phyloP scores from a whole-genome alignment of 164 flowering plant genomes.

The Nelumbo lutea region DNA sequence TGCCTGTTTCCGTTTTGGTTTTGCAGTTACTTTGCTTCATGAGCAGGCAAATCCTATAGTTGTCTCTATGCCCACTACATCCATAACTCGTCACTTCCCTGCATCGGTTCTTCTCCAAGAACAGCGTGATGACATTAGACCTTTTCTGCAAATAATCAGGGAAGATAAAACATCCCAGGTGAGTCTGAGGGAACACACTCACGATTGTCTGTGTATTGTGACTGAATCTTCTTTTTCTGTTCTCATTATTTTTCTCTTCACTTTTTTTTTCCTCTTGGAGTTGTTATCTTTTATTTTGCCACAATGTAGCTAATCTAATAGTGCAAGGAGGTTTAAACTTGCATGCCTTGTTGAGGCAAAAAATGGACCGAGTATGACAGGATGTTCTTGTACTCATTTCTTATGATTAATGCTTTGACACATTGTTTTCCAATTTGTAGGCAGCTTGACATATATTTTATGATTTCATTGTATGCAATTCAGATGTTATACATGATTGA shows the following conservation, averaged over 20 bases:
- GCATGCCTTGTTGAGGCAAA: too few relatives aligned
- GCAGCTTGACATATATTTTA: too few relatives aligned
- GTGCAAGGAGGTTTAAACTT: neutral
- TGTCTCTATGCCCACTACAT: conserved; percentile 30
- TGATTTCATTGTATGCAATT: too few relatives aligned
- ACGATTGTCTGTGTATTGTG: neutral
- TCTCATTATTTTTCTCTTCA: neutral
- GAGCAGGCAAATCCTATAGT: conserved; percentile 42
- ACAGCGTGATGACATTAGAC: conserved; percentile 50
- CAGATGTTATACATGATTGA: too few relatives aligned
- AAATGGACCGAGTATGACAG: too few relatives aligned
- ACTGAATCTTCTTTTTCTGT: neutral
- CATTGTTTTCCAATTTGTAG: too few relatives aligned
- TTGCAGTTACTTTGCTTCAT: conserved; percentile 45
- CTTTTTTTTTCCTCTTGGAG: neutral
- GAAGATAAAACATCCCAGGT: conserved; percentile 55
- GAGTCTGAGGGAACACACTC: neutral
- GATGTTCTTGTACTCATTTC: too few relatives aligned
- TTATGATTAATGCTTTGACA: too few relatives aligned
- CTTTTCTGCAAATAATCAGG: conserved; percentile 26
- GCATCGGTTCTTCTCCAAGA: conserved; percentile 58
- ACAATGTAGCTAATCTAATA: neutral
- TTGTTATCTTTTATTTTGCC: neutral
- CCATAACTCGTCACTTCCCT: conserved; percentile 39
- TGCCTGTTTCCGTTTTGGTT: conserved; percentile 4